phyloP scores from a whole-genome alignment of 2,329 filamentous ascomycete species.

The Cadophora sp. region DNA sequence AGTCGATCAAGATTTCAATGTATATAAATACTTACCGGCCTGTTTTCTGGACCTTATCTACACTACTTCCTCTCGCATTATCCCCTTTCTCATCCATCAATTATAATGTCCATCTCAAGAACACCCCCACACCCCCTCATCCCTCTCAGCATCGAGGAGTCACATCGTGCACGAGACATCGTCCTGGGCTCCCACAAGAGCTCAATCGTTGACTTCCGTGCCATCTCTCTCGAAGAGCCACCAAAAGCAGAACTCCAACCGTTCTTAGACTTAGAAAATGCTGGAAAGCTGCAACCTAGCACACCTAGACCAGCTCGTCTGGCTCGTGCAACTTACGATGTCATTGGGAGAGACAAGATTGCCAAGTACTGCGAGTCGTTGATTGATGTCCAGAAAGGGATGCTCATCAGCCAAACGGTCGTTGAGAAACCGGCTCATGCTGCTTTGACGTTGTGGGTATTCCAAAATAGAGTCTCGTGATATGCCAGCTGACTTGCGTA shows the following conservation, averaged over 20 bases:
- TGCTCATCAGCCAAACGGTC: constrained; percentile 51
- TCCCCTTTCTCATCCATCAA: background rate
- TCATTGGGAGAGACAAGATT: constrained; percentile 58
- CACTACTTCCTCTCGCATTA: background rate
- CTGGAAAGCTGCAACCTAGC: constrained; percentile 45
- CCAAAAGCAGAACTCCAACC: constrained; percentile 55
- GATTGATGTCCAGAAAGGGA: constrained; percentile 52
- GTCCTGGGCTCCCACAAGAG: constrained; percentile 43
- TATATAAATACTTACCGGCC: background rate
- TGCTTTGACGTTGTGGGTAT: constrained; percentile 51
- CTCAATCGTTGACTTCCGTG: constrained; percentile 65
- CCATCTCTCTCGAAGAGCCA: constrained; percentile 62
- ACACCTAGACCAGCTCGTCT: constrained; percentile 54
- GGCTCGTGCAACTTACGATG: constrained; percentile 62
- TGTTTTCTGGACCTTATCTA: background rate
- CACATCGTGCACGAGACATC: constrained; percentile 58
- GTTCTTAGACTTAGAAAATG: constrained; percentile 55
- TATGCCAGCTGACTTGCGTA: background rate
- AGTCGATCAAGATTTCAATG: background rate
- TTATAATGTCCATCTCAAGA: constrained; percentile 18
- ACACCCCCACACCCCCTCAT: constrained; percentile 52
- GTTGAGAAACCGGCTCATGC: constrained; percentile 54
- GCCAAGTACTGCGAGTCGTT: constrained; percentile 61
- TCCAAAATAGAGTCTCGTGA: background rate
- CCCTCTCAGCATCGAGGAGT: constrained; percentile 53